These are phyloP conservation scores for Aspergillus neoniger DNA, from an alignment of 2,329 filamentous ascomycete species.

Conservation along the genomic window DNA sequence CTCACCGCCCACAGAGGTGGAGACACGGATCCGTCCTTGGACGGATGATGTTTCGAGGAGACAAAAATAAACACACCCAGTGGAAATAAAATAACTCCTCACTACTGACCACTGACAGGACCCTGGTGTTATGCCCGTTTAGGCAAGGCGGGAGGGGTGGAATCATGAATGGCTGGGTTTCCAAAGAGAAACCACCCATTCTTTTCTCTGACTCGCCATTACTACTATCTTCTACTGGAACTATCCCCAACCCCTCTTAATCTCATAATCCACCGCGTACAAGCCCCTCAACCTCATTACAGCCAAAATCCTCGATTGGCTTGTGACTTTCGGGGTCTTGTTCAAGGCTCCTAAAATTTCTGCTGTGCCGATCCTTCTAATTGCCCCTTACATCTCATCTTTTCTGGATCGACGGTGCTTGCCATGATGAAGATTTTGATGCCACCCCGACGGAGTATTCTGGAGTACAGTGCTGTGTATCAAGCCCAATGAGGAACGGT, in stretches of 20 bases:
- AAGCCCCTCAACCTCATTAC: neutral
- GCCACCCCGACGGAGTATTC: neutral
- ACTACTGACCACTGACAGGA: slow-evolving; percentile 1
- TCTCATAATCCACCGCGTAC: neutral
- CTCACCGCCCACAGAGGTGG: slow-evolving; percentile 1
- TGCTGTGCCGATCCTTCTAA: neutral
- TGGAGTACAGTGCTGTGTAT: neutral
- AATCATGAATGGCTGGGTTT: neutral
- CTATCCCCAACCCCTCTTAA: neutral
- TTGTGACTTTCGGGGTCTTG: neutral
- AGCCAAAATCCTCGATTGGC: neutral
- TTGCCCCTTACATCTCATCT: neutral
- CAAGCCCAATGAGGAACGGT: neutral
- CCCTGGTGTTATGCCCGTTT: neutral
- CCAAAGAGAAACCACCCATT: neutral
- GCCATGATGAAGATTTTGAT: neutral
- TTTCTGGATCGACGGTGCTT: neutral
- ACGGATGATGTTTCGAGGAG: neutral
- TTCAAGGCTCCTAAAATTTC: neutral
- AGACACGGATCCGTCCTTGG: neutral
- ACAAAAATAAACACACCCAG: too few species aligned
- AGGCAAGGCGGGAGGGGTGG: neutral
- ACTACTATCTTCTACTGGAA: neutral
- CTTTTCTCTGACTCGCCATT: neutral
- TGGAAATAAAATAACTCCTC: too few species aligned